Evolutionary conservation across 2,329 filamentous ascomycete genomes (phyloP).

Genomic region (Triangularia verruculosa): DNA sequence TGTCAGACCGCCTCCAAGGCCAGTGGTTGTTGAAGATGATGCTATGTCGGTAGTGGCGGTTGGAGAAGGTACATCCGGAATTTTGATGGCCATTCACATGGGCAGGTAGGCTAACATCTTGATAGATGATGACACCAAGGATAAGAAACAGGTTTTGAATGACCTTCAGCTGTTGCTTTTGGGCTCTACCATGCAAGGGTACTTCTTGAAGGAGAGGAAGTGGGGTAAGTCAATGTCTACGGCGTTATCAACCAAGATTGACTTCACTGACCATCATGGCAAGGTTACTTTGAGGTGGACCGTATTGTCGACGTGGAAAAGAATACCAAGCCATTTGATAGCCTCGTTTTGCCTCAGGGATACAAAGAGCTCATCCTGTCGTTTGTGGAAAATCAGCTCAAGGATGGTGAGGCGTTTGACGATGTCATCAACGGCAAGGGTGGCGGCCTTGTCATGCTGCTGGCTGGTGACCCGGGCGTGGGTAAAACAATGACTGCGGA

Average conservation of each 20-base stretch:
- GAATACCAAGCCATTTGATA: conserved; percentile 14
- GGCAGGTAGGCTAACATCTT: background rate
- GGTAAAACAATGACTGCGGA: conserved; percentile 43
- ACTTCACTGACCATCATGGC: background rate
- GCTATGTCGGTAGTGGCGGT: background rate
- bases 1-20: background rate
- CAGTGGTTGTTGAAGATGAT: background rate
- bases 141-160: conserved; percentile 11
- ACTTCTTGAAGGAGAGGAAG: conserved; percentile 16
- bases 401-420: conserved; percentile 16
- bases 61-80: background rate
- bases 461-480: conserved; percentile 35
- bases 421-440: conserved; percentile 30
- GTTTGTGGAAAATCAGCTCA: conserved; percentile 19
- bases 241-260: background rate
- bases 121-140: background rate
- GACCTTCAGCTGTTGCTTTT: conserved; percentile 22
- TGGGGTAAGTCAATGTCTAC: conserved; percentile 11
- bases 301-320: conserved; percentile 13
- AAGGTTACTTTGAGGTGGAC: conserved; percentile 10
- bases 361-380: conserved; percentile 17
- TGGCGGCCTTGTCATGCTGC: conserved; percentile 35
- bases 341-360: conserved; percentile 11
- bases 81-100: too few relatives aligned
- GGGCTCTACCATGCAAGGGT: conserved; percentile 34